Evolutionary conservation across 1,284 basidiomycete species (phyloP), one percentile per base, ranked within the genome.

Genomic region (Gymnopus androsaceus): DNA sequence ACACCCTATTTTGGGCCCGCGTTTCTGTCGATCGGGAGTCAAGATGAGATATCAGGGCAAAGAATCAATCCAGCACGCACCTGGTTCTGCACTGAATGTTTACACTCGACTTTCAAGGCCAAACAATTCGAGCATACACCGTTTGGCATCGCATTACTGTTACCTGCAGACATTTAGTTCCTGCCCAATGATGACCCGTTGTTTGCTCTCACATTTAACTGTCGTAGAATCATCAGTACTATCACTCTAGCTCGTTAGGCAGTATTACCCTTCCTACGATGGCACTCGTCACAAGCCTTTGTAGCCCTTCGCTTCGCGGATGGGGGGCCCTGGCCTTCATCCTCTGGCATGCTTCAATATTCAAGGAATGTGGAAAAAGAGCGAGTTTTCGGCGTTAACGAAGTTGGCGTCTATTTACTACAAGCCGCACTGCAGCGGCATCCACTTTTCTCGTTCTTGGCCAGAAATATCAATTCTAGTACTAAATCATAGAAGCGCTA

Each of bases 1-100:
- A 23, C 47, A 58, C 57, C 47, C 52, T 31, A 48, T 25, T 30
- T 46, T 54, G 17, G 57, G 52, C 9, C 52, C 52, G 12, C 57
- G 51, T 58, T 58, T 58, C 57, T 58, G 27, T n/a, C 15, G 19
- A 23, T 17, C 3, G 30, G 6, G 7, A 8, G 6, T 37, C 17
- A 34, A 5, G 17, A 41, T 9, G 45, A 17, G n/a, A 49, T 17
- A 12, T 19, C n/a, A 15, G 15, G 36, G 23, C 5, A 38, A 19
- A 15, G 5, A 17, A 9, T 7, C 17, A 3, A 31, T n/a, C 31
- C 9, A 40, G 17, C 19, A 51, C 47, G n/a, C 23, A 54, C 53
- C 33, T 51, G 49, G 14, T 49, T 58, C 17, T 42, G 41, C 15
- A 46, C 12, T 3, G 46, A 44, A 33, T 58, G 53, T 15, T 49